Percentiles rank a stretch among this genome's conserved stretches.
phyloP scores from a whole-genome alignment of 2,329 filamentous ascomycete genomes.

The Claviceps digitariae region DNA sequence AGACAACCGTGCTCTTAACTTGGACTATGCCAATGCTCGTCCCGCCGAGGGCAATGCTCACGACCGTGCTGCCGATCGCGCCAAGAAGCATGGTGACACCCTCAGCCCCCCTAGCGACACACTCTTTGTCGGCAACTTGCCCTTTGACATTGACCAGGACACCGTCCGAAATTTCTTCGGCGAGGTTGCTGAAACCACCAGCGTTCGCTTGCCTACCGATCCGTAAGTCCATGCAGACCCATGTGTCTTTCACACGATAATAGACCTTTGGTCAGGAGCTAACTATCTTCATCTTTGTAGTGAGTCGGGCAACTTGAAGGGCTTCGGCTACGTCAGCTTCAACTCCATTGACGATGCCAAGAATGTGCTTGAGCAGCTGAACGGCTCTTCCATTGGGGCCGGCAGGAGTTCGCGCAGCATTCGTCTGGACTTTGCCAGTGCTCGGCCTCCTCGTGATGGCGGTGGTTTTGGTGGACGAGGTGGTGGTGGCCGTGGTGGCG shows the following conservation, averaged over 20 bases:
- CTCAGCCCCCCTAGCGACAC: conserved; percentile 72
- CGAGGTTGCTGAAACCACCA: conserved; percentile 56
- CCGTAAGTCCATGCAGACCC: conserved; percentile 33
- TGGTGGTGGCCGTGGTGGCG: conserved; percentile 35
- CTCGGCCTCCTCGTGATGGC: conserved; percentile 48
- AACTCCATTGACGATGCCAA: conserved; percentile 70
- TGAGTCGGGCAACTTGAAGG: conserved; percentile 75
- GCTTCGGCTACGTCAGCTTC: conserved; percentile 86
- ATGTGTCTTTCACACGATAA: background rate
- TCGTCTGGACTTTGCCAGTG: conserved; percentile 69
- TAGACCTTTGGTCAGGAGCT: background rate
- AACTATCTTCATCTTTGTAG: conserved; percentile 21
- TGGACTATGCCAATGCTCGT: conserved; percentile 63
- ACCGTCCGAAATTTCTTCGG: conserved; percentile 60
- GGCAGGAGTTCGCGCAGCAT: conserved; percentile 61
- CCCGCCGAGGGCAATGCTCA: conserved; percentile 38
- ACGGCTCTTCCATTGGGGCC: conserved; percentile 48
- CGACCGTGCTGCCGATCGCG: conserved; percentile 49
- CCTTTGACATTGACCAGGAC: conserved; percentile 72
- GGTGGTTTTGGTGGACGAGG: conserved; percentile 36
- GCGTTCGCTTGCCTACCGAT: conserved; percentile 80
- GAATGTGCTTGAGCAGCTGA: conserved; percentile 54
- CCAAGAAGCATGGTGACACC: conserved; percentile 62
- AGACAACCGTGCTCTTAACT: conserved; percentile 61
- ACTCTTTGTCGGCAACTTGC: conserved; percentile 82